Conservation (phyloP, 306 rosid genomes). For the Hippophae rhamnoides region DNA sequence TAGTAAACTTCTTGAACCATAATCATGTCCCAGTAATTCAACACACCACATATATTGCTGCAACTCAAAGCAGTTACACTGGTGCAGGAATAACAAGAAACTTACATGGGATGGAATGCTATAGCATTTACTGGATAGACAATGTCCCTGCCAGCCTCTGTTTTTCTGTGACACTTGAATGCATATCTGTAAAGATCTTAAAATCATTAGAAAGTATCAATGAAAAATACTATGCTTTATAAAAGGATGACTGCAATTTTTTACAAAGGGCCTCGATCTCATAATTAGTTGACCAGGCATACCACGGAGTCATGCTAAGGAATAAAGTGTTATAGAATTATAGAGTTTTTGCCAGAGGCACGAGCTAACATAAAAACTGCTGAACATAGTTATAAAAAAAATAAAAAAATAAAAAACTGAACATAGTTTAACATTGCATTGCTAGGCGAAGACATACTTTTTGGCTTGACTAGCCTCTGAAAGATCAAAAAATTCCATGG, state of each 20-base stretch:
- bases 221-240: too few relatives aligned
- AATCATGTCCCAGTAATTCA: too few relatives aligned
- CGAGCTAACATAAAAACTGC: background rate
- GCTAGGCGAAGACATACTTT: slow-evolving; percentile 36
- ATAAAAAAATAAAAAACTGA: background rate
- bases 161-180: slow-evolving; percentile 92
- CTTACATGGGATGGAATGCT: slow-evolving; percentile 93
- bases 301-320: background rate
- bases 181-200: slow-evolving; percentile 57
- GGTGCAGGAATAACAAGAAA: background rate
- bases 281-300: background rate
- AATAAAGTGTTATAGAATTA: too few relatives aligned
- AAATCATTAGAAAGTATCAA: too few relatives aligned
- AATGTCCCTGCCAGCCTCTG: slow-evolving; percentile 98
- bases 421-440: background rate
- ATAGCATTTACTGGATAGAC: slow-evolving; percentile 96
- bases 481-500: slow-evolving; percentile 97
- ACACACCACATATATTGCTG: too few relatives aligned
- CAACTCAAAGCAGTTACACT: too few relatives aligned
- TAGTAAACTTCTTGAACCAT: too few relatives aligned
- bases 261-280: background rate
- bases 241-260: background rate
- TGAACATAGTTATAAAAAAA: background rate
- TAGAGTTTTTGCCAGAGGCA: too few relatives aligned
- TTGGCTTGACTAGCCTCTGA: slow-evolving; percentile 90